phyloP scores from a whole-genome alignment of 345 rosid species.

The Murraya paniculata region DNA sequence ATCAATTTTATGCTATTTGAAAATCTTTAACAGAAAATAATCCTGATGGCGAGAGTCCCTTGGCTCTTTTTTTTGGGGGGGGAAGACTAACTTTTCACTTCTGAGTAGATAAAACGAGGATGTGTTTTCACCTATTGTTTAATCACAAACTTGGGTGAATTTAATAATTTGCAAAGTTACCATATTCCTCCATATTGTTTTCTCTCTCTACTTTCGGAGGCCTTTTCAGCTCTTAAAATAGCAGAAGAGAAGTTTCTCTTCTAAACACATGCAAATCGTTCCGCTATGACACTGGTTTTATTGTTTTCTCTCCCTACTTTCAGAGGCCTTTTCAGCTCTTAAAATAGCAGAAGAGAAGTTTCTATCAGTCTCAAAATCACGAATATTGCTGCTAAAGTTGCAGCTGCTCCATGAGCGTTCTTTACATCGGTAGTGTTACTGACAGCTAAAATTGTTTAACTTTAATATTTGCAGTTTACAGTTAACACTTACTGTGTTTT shows the following conservation, averaged over 20 bases:
- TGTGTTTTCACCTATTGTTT: background rate
- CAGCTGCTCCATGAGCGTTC: conserved; percentile 90
- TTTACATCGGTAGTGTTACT: conserved; percentile 67
- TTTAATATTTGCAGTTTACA: background rate
- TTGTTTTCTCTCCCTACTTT: conserved; percentile 15
- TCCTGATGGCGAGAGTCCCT: background rate
- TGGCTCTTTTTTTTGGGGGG: background rate
- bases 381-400: conserved; percentile 70
- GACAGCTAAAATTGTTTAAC: background rate
- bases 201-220: conserved; percentile 44
- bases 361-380: conserved; percentile 71
- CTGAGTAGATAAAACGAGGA: background rate
- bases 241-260: conserved; percentile 65
- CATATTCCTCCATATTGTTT: background rate
- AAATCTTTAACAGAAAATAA: background rate
- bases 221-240: conserved; percentile 79
- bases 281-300: background rate
- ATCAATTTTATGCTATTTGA: background rate
- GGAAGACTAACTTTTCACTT: background rate
- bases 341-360: conserved; percentile 77
- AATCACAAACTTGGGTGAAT: background rate
- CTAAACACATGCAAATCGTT: background rate
- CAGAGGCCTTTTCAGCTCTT: conserved; percentile 92
- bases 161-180: background rate
- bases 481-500: conserved; percentile 1